Evolutionary conservation across 495 filamentous ascomycete genomes (phyloP).

Genomic region (Penicillium verhagenii): DNA sequence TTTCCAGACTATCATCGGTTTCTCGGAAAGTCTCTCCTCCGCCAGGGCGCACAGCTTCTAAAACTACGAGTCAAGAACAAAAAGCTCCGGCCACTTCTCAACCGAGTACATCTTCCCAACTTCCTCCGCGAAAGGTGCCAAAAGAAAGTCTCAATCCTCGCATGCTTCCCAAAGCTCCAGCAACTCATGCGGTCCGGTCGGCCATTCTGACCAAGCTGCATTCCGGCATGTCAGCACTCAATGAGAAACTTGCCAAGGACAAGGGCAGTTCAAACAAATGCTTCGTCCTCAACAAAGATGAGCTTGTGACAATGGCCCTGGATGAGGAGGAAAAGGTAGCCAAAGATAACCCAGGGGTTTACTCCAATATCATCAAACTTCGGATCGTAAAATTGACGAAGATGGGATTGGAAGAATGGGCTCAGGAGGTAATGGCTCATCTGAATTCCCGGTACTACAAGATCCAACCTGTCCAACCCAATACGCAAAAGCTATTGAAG

Average conservation of each 20-base stretch:
- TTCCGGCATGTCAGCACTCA: constrained; percentile 67
- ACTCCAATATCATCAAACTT: constrained; percentile 78
- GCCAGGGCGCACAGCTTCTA: constrained; percentile 8
- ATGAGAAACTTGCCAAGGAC: constrained; percentile 50
- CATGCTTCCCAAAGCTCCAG: constrained; percentile 70
- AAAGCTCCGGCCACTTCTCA: not conserved
- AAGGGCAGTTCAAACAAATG: constrained; percentile 56
- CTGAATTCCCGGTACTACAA: constrained; percentile 46
- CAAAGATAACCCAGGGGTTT: constrained; percentile 62
- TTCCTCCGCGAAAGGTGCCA: constrained; percentile 35
- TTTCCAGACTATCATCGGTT: constrained; percentile 18
- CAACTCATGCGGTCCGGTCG: constrained; percentile 63
- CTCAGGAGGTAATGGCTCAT: constrained; percentile 40
- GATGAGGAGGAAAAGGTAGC: constrained; percentile 84
- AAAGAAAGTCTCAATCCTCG: constrained; percentile 72
- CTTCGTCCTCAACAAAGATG: constrained; percentile 62
- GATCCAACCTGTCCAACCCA: constrained; percentile 24
- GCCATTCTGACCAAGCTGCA: constrained; percentile 72
- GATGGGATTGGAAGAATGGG: constrained; percentile 68
- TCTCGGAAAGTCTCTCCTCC: constrained; percentile 40
- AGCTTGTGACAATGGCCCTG: constrained; percentile 73
- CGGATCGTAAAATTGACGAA: constrained; percentile 71
- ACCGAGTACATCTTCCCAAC: constrained; percentile 1
- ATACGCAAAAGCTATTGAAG: constrained; percentile 20
- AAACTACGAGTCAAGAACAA: not conserved